Evolutionary conservation across 257 asterid genomes (phyloP).

Genomic region (Fraxinus cuspidata): DNA sequence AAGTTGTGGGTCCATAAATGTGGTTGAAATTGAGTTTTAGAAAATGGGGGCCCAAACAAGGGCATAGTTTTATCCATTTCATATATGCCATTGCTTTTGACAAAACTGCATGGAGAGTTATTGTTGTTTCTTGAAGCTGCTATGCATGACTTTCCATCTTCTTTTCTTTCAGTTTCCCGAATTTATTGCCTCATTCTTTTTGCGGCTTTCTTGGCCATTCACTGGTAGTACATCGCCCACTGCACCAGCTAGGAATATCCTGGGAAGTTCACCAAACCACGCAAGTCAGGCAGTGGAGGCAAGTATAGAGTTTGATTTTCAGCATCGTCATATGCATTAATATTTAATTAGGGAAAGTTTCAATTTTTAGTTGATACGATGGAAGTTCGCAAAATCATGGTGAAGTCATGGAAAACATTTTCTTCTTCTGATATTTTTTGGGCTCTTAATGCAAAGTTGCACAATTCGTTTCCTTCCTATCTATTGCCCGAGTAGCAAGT

Average conservation of each 20-base stretch:
- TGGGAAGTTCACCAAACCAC: constrained; percentile 59
- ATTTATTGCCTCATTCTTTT: constrained; percentile 69
- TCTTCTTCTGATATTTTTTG: too few relatives aligned
- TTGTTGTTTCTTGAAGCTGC: constrained; percentile 10
- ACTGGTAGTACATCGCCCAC: constrained; percentile 57
- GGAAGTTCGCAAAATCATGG: not conserved
- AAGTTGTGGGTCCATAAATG: too few relatives aligned
- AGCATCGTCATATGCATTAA: not conserved
- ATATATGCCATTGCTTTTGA: not conserved
- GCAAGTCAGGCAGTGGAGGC: constrained; percentile 64
- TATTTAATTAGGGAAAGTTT: not conserved
- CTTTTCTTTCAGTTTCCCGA: constrained; percentile 76
- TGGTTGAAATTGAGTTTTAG: too few relatives aligned
- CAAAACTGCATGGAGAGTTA: constrained; percentile 9
- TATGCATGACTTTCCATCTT: constrained; percentile 25
- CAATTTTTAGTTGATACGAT: not conserved
- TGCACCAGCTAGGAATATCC: constrained; percentile 59
- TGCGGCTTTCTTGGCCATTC: constrained; percentile 75
- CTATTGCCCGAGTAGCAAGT: too few relatives aligned
- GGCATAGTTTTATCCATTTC: not conserved
- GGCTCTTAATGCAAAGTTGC: too few relatives aligned
- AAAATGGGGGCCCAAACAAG: too few relatives aligned
- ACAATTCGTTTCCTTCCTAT: too few relatives aligned
- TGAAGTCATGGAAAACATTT: not conserved
- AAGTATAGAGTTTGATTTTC: constrained; percentile 20